phyloP scores from a whole-genome alignment of 176 grass and related monocot genomes.

The Carex littledalei region DNA sequence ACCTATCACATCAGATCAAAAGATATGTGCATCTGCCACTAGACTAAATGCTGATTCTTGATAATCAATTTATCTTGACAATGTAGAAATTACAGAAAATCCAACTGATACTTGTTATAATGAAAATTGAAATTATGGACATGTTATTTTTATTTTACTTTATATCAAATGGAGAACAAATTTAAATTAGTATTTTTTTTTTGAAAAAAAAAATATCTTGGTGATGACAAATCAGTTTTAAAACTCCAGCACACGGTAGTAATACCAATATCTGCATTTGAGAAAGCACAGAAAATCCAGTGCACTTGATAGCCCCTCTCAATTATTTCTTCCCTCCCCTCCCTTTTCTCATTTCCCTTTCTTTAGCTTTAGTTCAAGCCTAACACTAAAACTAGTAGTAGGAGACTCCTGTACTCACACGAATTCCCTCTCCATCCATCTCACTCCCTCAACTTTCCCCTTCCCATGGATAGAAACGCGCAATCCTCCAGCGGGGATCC shows the following conservation, averaged over 20 bases:
- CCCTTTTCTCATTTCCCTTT: slow-evolving; percentile 48
- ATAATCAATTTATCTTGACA: too few species aligned
- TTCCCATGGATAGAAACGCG: slow-evolving; percentile 5
- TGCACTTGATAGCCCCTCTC: background rate
- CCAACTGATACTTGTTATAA: too few species aligned
- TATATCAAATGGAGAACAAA: too few species aligned
- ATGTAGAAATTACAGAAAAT: too few species aligned
- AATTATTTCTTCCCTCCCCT: slow-evolving; percentile 23
- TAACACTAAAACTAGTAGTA: background rate
- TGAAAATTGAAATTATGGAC: too few species aligned
- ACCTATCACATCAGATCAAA: too few species aligned
- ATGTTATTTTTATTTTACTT: too few species aligned
- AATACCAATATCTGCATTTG: background rate
- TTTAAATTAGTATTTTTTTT: too few species aligned
- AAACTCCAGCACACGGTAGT: background rate
- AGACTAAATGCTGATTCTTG: too few species aligned
- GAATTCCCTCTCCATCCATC: background rate
- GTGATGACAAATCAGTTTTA: too few species aligned
- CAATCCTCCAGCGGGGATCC: slow-evolving; percentile 8
- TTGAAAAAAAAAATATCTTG: too few species aligned
- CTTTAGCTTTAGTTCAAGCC: slow-evolving; percentile 22
- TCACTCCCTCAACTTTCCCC: background rate
- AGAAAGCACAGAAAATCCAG: background rate
- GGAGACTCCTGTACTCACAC: background rate
- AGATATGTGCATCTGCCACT: too few species aligned